A percentile compares a stretch with the other conserved stretches of the same genome.
Evolutionary conservation across 1,284 basidiomycete genomes (phyloP).

Genomic region (Ganoderma lingzhi): DNA sequence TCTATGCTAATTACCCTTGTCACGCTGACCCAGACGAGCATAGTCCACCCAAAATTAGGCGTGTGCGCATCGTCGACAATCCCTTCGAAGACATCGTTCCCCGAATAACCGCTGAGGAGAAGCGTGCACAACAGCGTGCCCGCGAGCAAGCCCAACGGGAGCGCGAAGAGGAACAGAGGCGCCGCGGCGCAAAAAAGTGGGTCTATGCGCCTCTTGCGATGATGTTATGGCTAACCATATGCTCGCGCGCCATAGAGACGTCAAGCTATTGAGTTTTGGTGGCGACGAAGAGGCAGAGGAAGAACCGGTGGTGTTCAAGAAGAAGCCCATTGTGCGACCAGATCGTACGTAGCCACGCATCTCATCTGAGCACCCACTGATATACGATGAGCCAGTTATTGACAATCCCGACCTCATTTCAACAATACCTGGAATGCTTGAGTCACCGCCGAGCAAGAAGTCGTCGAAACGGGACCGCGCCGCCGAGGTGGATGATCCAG

Average conservation of each 20-base stretch:
- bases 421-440: constrained; percentile 36
- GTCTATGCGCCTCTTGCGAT: constrained; percentile 29
- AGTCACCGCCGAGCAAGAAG: constrained; percentile 31
- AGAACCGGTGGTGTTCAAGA: constrained; percentile 62
- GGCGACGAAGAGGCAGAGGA: constrained; percentile 76
- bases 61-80: constrained; percentile 87
- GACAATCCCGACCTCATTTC: constrained; percentile 47
- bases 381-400: constrained; percentile 54
- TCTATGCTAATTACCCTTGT: background rate
- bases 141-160: constrained; percentile 79
- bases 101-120: constrained; percentile 94
- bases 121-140: constrained; percentile 82
- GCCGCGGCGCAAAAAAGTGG: constrained; percentile 87
- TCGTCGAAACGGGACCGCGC: constrained; percentile 32
- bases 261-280: constrained; percentile 88
- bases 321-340: constrained; percentile 83
- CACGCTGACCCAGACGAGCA: background rate
- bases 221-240: background rate
- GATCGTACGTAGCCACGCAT: constrained; percentile 68
- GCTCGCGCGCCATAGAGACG: constrained; percentile 64
- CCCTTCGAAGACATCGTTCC: constrained; percentile 96
- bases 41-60: constrained; percentile 91
- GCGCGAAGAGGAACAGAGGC: constrained; percentile 76
- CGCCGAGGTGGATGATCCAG: constrained; percentile 23
- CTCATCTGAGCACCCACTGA: constrained; percentile 5